These are phyloP conservation scores for Paramecium sonneborni DNA, from an alignment of 73 alveolate genomes.

Conservation along the genomic window DNA sequence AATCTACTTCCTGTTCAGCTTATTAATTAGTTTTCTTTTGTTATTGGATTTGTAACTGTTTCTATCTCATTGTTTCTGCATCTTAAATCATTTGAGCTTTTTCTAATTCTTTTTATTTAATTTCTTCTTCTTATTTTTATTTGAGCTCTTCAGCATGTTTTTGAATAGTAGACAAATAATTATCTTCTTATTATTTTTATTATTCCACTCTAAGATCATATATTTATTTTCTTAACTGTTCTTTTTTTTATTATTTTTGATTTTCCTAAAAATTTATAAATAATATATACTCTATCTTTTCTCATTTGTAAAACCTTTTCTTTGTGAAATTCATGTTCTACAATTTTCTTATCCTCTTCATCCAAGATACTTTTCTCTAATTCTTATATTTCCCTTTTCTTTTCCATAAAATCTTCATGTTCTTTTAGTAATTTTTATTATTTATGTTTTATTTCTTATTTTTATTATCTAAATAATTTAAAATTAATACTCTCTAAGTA, in stretches of 20 bases:
- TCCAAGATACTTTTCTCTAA: neutral
- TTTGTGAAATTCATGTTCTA: neutral
- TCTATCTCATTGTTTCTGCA: constrained; percentile 2
- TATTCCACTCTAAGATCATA: constrained; percentile 26
- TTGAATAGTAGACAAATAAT: neutral
- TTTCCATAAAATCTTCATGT: constrained; percentile 29
- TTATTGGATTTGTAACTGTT: neutral
- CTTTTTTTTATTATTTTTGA: neutral
- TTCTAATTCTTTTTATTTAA: constrained; percentile 4
- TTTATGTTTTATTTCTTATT: neutral
- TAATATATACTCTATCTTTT: constrained; percentile 41
- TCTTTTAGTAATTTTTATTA: constrained; percentile 18
- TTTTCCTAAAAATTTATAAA: neutral
- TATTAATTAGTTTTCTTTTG: neutral
- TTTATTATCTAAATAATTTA: neutral
- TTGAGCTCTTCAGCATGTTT: neutral
- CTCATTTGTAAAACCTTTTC: constrained; percentile 13
- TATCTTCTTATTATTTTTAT: constrained; percentile 17
- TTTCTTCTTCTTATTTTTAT: constrained; percentile 17
- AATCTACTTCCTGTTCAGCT: neutral
- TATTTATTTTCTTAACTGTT: neutral
- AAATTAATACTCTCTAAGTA: neutral
- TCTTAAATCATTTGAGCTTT: constrained; percentile 9
- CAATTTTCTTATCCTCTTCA: constrained; percentile 12
- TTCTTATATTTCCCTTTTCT: constrained; percentile 15